Base-by-base conservation (phyloP, 306 rosid species). In the Cucurbita moschata region DNA sequence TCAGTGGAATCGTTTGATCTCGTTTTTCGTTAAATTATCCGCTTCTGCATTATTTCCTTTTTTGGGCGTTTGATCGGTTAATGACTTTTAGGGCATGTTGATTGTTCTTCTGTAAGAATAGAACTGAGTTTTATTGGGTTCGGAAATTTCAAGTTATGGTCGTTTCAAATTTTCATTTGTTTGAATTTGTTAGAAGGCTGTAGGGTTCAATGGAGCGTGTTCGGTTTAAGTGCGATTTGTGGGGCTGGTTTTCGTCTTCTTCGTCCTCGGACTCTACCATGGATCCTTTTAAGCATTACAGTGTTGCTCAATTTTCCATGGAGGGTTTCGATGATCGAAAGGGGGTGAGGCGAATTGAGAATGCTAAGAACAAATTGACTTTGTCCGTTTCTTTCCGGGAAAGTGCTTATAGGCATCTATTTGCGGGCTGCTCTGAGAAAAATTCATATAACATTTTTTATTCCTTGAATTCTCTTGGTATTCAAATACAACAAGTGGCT, bases 391-490 rank as follows among this genome's bases (percentile, higher is more conserved):
- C 81, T 30, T 89, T 96, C 74, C 89, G 95, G 96, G 87, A 85
- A 77, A 82, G 76, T 35, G 95, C 95, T 66, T 88, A 89, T 57
- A 57, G 54, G 14, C 80, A 86, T 76, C 86, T 89, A 68, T 92
- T 92, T 69, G 79, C 88, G 0, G 88, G 93, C 18, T 92, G 97
- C 72, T 82, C 90, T 1, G 89, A 88, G 78, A 84, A 82, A 72
- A 77, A 76, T 55, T 82, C 88, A 4, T 85, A 82, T 4, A 75
- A 84, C 10, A 60, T 88, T 39, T 26, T 47, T 8, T 86, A 86
- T 42, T 85, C 91, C 76, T 60, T 89, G 77, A 85, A 67, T 62
- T 73, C 80, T 3, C 79, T 86, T 16, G 86, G 80, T 82, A 15
- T 16, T 53, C 79, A 49, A 43, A 77, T 91, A 6, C 87, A 83